Evolutionary conservation across 139 green algal species (phyloP).

Genomic region (Coccomyxa sp.): DNA sequence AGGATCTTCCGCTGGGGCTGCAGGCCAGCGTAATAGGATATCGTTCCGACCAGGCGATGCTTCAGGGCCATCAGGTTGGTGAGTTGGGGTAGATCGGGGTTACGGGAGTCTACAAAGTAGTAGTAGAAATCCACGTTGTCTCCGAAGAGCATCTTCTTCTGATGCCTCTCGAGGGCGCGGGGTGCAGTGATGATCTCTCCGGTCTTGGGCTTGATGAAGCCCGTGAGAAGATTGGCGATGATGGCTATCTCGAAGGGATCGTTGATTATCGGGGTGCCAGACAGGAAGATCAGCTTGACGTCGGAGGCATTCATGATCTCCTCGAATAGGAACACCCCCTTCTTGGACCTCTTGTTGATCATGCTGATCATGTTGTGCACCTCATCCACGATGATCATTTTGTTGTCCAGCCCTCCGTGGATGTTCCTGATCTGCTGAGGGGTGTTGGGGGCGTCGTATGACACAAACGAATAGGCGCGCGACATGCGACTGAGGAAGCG

Average conservation of each 20-base stretch:
- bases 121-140: background rate
- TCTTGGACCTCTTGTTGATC: slow-evolving; percentile 1
- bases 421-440: background rate
- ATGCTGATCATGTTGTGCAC: slow-evolving; percentile 1
- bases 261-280: background rate
- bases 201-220: background rate
- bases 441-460: background rate
- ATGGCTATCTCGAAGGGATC: background rate
- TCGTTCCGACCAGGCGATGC: background rate
- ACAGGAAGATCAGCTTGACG: background rate
- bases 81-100: background rate
- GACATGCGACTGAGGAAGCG: background rate
- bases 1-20: background rate
- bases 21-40: background rate
- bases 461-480: background rate
- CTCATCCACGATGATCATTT: background rate
- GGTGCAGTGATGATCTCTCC: background rate
- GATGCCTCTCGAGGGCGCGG: background rate
- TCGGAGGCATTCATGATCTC: background rate
- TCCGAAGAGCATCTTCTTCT: background rate
- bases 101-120: background rate
- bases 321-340: background rate
- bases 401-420: background rate
- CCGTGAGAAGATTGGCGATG: background rate
- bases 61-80: background rate